Base-by-base conservation (phyloP, 345 rosid genomes). In the Aurinia saxatilis region DNA sequence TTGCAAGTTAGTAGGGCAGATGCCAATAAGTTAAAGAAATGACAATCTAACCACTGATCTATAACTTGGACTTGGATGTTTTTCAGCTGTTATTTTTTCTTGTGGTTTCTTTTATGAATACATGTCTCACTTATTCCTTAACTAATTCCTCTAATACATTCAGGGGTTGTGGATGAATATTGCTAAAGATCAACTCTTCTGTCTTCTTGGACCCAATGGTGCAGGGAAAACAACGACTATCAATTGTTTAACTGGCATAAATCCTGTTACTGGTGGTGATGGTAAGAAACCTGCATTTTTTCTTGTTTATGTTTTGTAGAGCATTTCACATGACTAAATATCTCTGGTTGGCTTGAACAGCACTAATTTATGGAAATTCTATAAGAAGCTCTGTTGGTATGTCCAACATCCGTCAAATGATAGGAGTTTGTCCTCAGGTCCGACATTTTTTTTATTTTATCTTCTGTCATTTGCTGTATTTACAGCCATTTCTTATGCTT, bases 351-450 rank as follows among this genome's bases (percentile, higher is more conserved):
- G 15, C 41, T 35, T 56, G 10, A 42, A 73, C 88, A 92, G 93
- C 96, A 38, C 62, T 86, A 59, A 79, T 89, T 41, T 89, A 82
- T 63, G 89, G 95, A 54, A 23, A 80, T 72, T 92, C 96, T 1
- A 75, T 87, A 65, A 75, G 88, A 73, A 87, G 85, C 73, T 75
- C 91, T 10, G 84, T 83, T 53, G 89, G 93, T 61, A 84, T 89
- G 98, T 80, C 98, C 67, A 87, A 81, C 71, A 82, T 92, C 71
- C 80, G 78, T 52, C 77, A 73, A 73, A 68, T 82, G 15, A 86
- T 86, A 2, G 98, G 98, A 56, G 93, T 92, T 73, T 92, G 96
- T 78, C 98, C 96, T 49, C 98, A 87, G 95, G 98, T 92, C 35
- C 21, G 16, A 15, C 51, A 49, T 42, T 57, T 14, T 47, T 27